phyloP scores from a whole-genome alignment of 352 stramenopile species.

The Pythium pyrilobum region DNA sequence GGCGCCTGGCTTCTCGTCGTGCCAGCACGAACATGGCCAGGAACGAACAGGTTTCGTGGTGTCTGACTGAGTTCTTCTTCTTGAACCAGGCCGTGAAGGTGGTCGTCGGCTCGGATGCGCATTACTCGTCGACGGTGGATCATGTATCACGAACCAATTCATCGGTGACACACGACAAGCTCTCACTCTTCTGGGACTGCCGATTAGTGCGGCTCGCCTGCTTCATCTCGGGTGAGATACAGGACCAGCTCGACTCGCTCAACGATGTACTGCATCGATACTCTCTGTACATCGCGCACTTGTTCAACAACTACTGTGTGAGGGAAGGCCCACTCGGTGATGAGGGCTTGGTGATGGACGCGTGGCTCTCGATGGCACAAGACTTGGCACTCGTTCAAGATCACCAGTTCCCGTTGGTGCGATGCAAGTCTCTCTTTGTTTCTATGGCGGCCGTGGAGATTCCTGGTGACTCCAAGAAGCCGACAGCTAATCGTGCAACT shows the following conservation, averaged over 20 bases:
- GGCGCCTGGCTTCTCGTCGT: constrained; percentile 35
- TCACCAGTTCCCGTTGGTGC: not conserved
- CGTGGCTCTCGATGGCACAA: constrained; percentile 30
- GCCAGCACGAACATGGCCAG: not conserved
- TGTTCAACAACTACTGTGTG: constrained; percentile 37
- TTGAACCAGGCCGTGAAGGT: constrained; percentile 29
- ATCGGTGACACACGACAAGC: not conserved
- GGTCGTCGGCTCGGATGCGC: not conserved
- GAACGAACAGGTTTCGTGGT: constrained; percentile 13
- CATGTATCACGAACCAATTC: not conserved
- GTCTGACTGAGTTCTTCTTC: constrained; percentile 41
- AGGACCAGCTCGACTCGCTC: no score
- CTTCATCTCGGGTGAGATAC: not conserved
- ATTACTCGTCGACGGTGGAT: not conserved
- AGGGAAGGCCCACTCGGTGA: constrained; percentile 9
- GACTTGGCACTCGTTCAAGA: constrained; percentile 19
- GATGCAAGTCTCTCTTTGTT: constrained; percentile 3
- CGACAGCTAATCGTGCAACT: no score
- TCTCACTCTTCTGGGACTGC: constrained; percentile 18
- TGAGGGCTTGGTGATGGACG: constrained; percentile 7
- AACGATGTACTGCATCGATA: constrained; percentile 38
- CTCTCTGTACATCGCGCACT: constrained; percentile 29
- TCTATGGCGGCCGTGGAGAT: not conserved
- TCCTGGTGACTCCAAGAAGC: not conserved
- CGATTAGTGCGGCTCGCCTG: not conserved